Base-by-base conservation (phyloP, 2,329 filamentous ascomycete species). In the Pseudogymnoascus sp. region DNA sequence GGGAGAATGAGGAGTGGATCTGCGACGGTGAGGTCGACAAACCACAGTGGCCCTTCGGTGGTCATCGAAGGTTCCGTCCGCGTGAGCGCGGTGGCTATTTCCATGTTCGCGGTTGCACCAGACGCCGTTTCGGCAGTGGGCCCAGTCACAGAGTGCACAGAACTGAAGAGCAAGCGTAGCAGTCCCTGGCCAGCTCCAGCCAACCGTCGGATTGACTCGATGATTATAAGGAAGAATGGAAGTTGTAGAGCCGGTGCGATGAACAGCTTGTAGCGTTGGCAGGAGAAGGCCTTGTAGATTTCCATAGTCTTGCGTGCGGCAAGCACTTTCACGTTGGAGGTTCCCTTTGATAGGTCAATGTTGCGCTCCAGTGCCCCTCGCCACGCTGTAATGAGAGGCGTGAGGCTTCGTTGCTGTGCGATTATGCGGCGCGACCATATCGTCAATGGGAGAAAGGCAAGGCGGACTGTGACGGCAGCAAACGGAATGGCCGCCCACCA, bases 41-140 rank as follows among this genome's bases (percentile, higher is more conserved):
- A 86, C 84, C 84, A 88, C 1, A 85, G 74, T 2, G 80, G 77
- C n/a, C 84, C 84, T 73, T 86, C 84, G 7, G 71, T 77, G 4
- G 79, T 77, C 15, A 88, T 73, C 4, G 78, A 77, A 2, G 79
- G 78, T 66, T 85, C 81, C 33, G 80, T 9, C 21, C n/a, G 50
- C 3, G 69, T 68, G 23, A 75, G 64, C 38, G 26, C 29, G 13
- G 72, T 61, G 23, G 68, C 61, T 11, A 65, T 62, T 50, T 67
- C 61, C 68, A n/a, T 21, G n/a, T 19, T 56, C 29, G 50, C 23
- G 15, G 33, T 60, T 33, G 59, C 59, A 60, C 29, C 60, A 56
- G 60, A n/a, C 11, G 21, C 60, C n/a, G 37, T 44, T 33, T 44
- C 29, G 56, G 60, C 35, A n/a, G 37, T 2, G 23, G 17, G 6